Percentiles rank a stretch among this genome's conserved stretches.
Conservation (phyloP, 1,284 basidiomycete genomes). For the Naganishia albida region DNA sequence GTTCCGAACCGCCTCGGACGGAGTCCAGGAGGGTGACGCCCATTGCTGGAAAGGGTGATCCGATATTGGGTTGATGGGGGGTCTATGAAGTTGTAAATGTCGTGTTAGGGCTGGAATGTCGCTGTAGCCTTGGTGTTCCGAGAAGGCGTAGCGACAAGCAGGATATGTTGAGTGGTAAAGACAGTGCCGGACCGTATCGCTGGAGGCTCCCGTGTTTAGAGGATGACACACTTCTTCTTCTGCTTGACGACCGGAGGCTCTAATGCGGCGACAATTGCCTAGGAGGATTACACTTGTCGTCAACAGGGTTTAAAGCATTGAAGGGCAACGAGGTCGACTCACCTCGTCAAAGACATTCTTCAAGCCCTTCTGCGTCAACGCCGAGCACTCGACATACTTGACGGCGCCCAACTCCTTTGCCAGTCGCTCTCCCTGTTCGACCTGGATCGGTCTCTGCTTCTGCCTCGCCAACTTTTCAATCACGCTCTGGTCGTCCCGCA, state of each 20-base stretch:
- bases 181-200: background rate
- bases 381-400: constrained; percentile 99
- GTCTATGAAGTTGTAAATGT: constrained; percentile 1
- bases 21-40: too few species aligned
- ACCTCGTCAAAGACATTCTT: constrained; percentile 99
- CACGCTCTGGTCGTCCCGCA: constrained; percentile 89
- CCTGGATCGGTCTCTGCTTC: constrained; percentile 89
- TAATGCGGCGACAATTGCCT: constrained; percentile 97
- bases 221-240: constrained; percentile 78
- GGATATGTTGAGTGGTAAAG: background rate
- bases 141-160: background rate
- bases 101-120: background rate
- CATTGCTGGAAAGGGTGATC: background rate
- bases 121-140: constrained; percentile 1
- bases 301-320: background rate
- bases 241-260: constrained; percentile 91
- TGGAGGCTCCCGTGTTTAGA: constrained; percentile 55
- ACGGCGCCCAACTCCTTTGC: constrained; percentile 95
- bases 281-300: constrained; percentile 4
- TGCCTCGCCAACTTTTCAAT: constrained; percentile 93
- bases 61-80: background rate
- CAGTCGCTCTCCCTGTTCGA: constrained; percentile 87
- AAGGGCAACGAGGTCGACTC: constrained; percentile 46
- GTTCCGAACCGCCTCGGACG: background rate
- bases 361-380: constrained; percentile 96